Percentiles rank a stretch among this genome's conserved stretches.
These are phyloP conservation scores for Waitea zeae DNA, from an alignment of 1,284 basidiomycete genomes.

Conservation along the genomic window DNA sequence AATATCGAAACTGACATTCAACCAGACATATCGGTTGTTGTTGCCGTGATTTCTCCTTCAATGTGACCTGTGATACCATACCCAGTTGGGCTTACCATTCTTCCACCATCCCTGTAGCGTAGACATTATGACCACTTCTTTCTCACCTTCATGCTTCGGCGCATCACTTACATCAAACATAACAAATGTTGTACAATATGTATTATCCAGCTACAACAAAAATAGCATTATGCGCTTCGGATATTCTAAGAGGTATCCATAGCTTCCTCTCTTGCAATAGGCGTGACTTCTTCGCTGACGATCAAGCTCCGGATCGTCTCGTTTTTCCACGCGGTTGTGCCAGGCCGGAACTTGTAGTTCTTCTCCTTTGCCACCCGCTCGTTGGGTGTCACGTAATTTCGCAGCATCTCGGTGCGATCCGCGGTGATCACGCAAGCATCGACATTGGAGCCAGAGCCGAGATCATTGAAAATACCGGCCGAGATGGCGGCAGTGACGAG, in stretches of 20 bases:
- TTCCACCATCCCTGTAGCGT: too few species aligned
- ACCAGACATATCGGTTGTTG: constrained; percentile 41
- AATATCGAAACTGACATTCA: constrained; percentile 2
- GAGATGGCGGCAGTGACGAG: constrained; percentile 82
- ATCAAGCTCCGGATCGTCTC: constrained; percentile 62
- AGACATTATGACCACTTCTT: too few species aligned
- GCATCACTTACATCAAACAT: too few species aligned
- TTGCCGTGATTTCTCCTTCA: constrained; percentile 18
- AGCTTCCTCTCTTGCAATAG: constrained; percentile 33
- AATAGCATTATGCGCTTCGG: too few species aligned
- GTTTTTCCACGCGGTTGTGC: constrained; percentile 79
- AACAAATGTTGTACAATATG: too few species aligned
- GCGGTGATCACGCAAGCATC: constrained; percentile 93
- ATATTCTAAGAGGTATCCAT: constrained; percentile 50
- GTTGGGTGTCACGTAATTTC: constrained; percentile 89
- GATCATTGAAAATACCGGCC: constrained; percentile 98
- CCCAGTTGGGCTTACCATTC: too few species aligned
- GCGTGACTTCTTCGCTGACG: constrained; percentile 50
- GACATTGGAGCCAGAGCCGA: constrained; percentile 94
- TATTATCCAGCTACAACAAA: too few species aligned
- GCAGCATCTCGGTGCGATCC: constrained; percentile 68
- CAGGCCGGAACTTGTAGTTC: constrained; percentile 69
- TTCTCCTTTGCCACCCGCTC: constrained; percentile 73
- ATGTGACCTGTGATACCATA: too few species aligned
- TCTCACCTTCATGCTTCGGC: too few species aligned